phyloP scores from a whole-genome alignment of 257 asterid species.

The Ligustrum vulgare region DNA sequence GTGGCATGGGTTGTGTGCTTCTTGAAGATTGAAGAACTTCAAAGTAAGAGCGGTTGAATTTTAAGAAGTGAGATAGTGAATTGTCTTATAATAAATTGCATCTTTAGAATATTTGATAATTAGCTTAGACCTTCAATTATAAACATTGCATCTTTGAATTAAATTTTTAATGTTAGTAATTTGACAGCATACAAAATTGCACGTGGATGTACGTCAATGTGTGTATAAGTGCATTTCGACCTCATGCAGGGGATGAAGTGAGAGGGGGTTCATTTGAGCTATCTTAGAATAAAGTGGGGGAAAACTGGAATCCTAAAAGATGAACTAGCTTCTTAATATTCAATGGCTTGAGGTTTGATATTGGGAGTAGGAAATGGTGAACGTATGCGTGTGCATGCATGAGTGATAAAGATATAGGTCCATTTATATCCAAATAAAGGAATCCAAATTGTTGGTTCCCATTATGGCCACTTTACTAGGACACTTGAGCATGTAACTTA shows the following conservation, averaged over 20 bases:
- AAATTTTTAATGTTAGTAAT: neutral
- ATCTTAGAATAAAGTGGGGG: neutral
- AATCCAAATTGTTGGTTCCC: neutral
- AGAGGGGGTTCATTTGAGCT: neutral
- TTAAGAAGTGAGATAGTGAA: neutral
- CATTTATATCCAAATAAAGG: neutral
- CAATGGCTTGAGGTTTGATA: neutral
- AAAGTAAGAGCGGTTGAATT: neutral
- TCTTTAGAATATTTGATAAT: neutral
- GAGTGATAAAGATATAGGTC: neutral
- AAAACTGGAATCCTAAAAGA: neutral
- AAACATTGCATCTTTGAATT: neutral
- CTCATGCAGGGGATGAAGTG: neutral
- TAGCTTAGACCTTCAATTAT: neutral
- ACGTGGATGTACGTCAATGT: neutral
- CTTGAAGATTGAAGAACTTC: neutral
- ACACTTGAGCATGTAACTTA: neutral
- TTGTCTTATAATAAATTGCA: neutral
- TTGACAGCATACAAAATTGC: neutral
- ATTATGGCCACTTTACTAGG: neutral
- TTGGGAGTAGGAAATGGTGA: neutral
- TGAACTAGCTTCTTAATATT: neutral
- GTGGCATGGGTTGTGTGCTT: neutral
- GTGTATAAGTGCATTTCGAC: neutral
- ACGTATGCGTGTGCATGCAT: neutral